These are phyloP conservation scores for Atkinsonella texensis DNA, from an alignment of 2,329 filamentous ascomycete genomes.

Conservation along the genomic window DNA sequence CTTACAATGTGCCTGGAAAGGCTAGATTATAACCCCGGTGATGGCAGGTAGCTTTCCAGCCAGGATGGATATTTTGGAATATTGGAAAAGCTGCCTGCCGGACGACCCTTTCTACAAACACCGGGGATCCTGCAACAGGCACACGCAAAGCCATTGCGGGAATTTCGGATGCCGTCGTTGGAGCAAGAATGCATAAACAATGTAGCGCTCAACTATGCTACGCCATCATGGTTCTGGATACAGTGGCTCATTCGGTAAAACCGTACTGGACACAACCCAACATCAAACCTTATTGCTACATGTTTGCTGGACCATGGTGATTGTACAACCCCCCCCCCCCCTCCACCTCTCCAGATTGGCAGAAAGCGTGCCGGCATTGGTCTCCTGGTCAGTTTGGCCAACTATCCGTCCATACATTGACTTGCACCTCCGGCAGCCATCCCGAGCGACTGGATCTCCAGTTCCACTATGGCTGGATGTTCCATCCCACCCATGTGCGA, in stretches of 20 bases:
- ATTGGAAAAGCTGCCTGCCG: too few relatives aligned
- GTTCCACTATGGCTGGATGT: slow-evolving; percentile 41
- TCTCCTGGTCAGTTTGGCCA: background rate
- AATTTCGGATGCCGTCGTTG: background rate
- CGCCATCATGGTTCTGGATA: background rate
- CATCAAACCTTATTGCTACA: background rate
- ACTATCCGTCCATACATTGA: slow-evolving; percentile 2
- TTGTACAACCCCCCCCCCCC: too few relatives aligned
- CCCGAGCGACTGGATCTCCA: slow-evolving; percentile 9
- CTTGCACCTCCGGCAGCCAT: slow-evolving; percentile 5
- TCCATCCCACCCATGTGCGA: slow-evolving; percentile 86
- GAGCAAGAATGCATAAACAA: background rate
- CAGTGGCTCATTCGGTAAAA: background rate
- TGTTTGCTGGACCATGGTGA: background rate
- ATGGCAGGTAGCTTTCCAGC: too few relatives aligned
- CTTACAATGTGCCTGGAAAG: too few relatives aligned
- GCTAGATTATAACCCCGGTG: too few relatives aligned
- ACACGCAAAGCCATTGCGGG: background rate
- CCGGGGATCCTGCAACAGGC: too few relatives aligned
- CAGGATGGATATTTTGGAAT: too few relatives aligned
- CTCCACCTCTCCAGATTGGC: too few relatives aligned
- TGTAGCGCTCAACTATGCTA: slow-evolving; percentile 4
- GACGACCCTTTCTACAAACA: too few relatives aligned
- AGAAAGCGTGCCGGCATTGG: too few relatives aligned
- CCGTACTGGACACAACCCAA: background rate